Conservation (phyloP, 179 eudicot genomes). For the Pouteria campechiana region DNA sequence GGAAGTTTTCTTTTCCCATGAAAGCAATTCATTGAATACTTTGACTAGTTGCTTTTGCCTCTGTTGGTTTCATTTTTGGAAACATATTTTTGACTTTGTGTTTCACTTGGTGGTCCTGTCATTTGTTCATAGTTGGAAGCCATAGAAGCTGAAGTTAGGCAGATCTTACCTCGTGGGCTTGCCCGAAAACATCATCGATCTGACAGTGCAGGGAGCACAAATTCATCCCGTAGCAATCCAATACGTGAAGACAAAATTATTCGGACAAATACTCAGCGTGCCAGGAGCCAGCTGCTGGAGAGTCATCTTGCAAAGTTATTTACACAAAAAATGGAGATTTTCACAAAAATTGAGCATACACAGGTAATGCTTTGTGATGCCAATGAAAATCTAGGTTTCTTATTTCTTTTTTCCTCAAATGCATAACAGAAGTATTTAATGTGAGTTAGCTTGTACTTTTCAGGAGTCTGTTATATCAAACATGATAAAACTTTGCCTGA, state of each 20-base stretch:
- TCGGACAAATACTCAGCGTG: constrained; percentile 72
- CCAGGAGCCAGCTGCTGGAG: constrained; percentile 92
- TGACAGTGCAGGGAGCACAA: constrained; percentile 82
- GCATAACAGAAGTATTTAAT: not conserved
- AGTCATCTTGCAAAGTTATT: constrained; percentile 84
- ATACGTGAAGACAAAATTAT: constrained; percentile 64
- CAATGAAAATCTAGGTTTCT: no score
- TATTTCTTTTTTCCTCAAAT: no score
- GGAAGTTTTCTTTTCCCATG: no score
- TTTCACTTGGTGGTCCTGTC: not conserved
- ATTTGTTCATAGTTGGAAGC: constrained; percentile 43
- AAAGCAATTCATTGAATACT: no score
- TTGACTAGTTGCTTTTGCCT: no score
- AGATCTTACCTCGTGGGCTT: constrained; percentile 75
- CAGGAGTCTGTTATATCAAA: constrained; percentile 87
- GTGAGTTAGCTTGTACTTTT: constrained; percentile 9
- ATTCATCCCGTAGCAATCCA: constrained; percentile 90
- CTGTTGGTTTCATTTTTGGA: no score
- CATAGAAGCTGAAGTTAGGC: constrained; percentile 61
- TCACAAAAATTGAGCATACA: constrained; percentile 91
- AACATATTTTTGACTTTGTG: no score
- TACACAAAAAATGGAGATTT: constrained; percentile 92
- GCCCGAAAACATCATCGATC: constrained; percentile 70
- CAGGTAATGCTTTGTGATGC: constrained; percentile 41
- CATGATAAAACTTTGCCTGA: constrained; percentile 72